phyloP scores from a whole-genome alignment of 2,329 filamentous ascomycete genomes.

The Fusarium nematophilum region DNA sequence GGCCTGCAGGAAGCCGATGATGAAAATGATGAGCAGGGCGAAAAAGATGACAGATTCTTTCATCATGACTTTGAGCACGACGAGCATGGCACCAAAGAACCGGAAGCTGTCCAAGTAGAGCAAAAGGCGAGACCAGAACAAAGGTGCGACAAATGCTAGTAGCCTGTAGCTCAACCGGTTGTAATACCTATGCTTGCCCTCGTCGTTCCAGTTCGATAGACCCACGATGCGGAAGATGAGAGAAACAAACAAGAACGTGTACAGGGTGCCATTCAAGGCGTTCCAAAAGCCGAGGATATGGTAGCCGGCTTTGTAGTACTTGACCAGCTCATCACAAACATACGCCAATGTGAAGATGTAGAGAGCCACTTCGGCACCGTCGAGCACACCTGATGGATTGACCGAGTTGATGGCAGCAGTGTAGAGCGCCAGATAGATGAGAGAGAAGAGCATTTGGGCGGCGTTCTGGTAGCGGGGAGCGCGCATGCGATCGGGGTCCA shows the following conservation, averaged over 20 bases:
- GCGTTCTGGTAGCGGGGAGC: constrained; percentile 93
- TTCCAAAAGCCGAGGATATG: constrained; percentile 98
- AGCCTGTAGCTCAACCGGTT: constrained; percentile 94
- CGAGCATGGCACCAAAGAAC: constrained; percentile 98
- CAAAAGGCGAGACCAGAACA: constrained; percentile 96
- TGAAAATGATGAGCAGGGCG: constrained; percentile 84
- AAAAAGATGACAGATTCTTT: constrained; percentile 97
- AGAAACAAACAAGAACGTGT: constrained; percentile 80
- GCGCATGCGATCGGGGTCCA: constrained; percentile 94
- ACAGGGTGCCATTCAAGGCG: constrained; percentile 88
- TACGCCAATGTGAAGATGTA: constrained; percentile 95
- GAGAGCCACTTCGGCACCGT: constrained; percentile 83
- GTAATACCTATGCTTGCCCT: constrained; percentile 64
- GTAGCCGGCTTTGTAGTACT: constrained; percentile 93
- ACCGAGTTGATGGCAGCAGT: constrained; percentile 95
- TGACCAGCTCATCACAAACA: constrained; percentile 85
- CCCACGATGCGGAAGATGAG: constrained; percentile 84
- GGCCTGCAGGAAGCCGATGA: constrained; percentile 89
- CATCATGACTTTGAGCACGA: constrained; percentile 96
- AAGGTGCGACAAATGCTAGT: constrained; percentile 89
- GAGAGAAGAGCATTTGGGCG: constrained; percentile 84
- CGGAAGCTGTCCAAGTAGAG: constrained; percentile 93
- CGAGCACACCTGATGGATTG: constrained; percentile 85
- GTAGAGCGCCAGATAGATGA: constrained; percentile 86
- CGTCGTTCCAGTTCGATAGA: constrained; percentile 68